Evolutionary conservation across 805 yeast species (phyloP), one percentile per base, ranked within the genome.

Genomic region (Kazachstania bromeliacearum): DNA sequence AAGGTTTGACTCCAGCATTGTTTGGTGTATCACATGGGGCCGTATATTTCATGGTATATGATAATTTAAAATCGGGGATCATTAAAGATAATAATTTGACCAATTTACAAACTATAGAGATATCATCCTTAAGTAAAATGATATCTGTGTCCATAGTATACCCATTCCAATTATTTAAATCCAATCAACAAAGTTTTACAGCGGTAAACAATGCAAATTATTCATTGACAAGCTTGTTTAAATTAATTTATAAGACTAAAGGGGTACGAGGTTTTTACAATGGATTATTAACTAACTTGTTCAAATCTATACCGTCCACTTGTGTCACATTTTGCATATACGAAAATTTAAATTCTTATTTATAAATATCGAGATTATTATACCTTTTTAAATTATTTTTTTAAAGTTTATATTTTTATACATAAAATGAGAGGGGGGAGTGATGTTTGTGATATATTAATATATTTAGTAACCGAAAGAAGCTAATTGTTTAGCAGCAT

Each of bases 391-490:
- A n/a, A n/a, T 22, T 22, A 22, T 22, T 8, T 22, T 8, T 8
- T 22, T 8, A 8, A 22, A 8, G 25, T 22, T 8, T 22, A 22
- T 22, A 22, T 22, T 22, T 12, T 22, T 12, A 8, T 22, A 8
- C 25, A 8, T 8, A 22, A 22, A 22, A 22, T 22, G 12, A 22
- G 25, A 22, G 8, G n/a, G n/a, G n/a, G n/a, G n/a, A n/a, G n/a
- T n/a, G n/a, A n/a, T n/a, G n/a, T n/a, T n/a, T n/a, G n/a, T n/a
- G n/a, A n/a, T n/a, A n/a, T n/a, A n/a, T n/a, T n/a, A n/a, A n/a
- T n/a, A n/a, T 44, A 66, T 63, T 79, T 89, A 92, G 82, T 92
- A 92, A 74, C 99, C 99, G 62, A 92, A 73, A 64, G 94, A 71
- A 68, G 96, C 94, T 67, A 92, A 85, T 75, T 88, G 76, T 75